These are phyloP conservation scores for Fusarium sulawesiense DNA, from an alignment of 2,329 filamentous ascomycete genomes.

Conservation along the genomic window DNA sequence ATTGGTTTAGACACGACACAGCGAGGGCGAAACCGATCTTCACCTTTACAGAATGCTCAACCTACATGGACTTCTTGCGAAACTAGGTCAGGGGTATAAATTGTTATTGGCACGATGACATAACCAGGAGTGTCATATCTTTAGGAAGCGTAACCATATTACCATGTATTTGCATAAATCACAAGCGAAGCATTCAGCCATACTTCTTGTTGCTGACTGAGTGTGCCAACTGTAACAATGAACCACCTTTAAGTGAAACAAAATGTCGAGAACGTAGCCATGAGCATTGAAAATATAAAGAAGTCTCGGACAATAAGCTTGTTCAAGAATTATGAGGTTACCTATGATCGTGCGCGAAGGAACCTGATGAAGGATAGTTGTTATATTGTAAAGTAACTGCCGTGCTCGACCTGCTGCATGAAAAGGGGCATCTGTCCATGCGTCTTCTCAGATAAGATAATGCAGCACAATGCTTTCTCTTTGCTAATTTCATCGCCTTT, in stretches of 20 bases:
- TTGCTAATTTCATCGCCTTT: conserved; percentile 19
- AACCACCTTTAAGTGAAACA: background rate
- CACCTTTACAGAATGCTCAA: no score
- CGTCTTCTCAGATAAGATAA: conserved; percentile 9
- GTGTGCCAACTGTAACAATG: background rate
- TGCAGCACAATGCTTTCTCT: background rate
- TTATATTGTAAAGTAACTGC: background rate
- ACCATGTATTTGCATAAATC: background rate
- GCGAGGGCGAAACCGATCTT: background rate
- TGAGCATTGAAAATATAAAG: background rate
- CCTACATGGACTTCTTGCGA: background rate
- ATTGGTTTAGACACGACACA: background rate
- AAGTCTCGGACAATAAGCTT: background rate
- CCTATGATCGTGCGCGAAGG: background rate
- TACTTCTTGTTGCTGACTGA: background rate
- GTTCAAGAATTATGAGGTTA: background rate
- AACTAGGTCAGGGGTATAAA: background rate
- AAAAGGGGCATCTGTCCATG: conserved; percentile 2
- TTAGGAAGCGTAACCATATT: background rate
- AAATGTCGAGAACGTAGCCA: background rate
- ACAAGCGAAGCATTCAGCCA: background rate
- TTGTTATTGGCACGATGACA: background rate
- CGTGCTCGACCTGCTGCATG: background rate
- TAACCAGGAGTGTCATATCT: background rate
- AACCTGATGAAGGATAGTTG: background rate